Evolutionary conservation across 352 stramenopile species (phyloP).

Genomic region (Nothophytophthora sp.): DNA sequence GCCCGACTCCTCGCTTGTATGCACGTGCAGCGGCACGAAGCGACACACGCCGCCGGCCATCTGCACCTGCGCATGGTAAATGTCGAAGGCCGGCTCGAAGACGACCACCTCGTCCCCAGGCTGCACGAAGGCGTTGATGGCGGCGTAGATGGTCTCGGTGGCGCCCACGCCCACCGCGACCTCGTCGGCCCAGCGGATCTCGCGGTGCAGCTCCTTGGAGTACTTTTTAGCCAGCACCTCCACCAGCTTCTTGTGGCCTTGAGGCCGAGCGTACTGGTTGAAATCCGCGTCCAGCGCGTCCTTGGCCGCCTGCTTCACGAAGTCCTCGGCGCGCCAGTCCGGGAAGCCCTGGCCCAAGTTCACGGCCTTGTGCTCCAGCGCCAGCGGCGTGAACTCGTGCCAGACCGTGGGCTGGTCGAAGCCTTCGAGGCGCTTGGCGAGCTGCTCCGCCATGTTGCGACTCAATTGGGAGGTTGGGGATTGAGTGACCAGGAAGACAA

Average conservation of each 20-base stretch:
- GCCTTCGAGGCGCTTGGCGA: slow-evolving; percentile 61
- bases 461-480: too few relatives aligned
- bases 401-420: slow-evolving; percentile 84
- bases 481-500: too few relatives aligned
- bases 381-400: slow-evolving; percentile 90
- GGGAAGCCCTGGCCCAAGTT: slow-evolving; percentile 95
- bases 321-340: slow-evolving; percentile 93
- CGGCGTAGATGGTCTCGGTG: slow-evolving; percentile 95
- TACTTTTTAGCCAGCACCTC: slow-evolving; percentile 92
- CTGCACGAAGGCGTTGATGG: slow-evolving; percentile 92
- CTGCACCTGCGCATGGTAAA: slow-evolving; percentile 92
- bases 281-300: slow-evolving; percentile 91
- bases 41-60: slow-evolving; percentile 80
- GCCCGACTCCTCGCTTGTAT: slow-evolving; percentile 19
- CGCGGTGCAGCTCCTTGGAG: slow-evolving; percentile 71
- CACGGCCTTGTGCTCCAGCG: slow-evolving; percentile 85
- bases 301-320: slow-evolving; percentile 94
- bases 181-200: slow-evolving; percentile 91
- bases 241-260: slow-evolving; percentile 86
- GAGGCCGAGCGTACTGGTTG: slow-evolving; percentile 94
- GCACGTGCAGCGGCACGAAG: slow-evolving; percentile 85
- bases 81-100: slow-evolving; percentile 97
- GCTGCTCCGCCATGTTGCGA: slow-evolving; percentile 52
- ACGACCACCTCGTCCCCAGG: slow-evolving; percentile 96
- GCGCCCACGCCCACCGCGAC: slow-evolving; percentile 94